These are phyloP conservation scores for Citeromyces hawaiiensis DNA, from an alignment of 1,139 yeast species.

Conservation along the genomic window DNA sequence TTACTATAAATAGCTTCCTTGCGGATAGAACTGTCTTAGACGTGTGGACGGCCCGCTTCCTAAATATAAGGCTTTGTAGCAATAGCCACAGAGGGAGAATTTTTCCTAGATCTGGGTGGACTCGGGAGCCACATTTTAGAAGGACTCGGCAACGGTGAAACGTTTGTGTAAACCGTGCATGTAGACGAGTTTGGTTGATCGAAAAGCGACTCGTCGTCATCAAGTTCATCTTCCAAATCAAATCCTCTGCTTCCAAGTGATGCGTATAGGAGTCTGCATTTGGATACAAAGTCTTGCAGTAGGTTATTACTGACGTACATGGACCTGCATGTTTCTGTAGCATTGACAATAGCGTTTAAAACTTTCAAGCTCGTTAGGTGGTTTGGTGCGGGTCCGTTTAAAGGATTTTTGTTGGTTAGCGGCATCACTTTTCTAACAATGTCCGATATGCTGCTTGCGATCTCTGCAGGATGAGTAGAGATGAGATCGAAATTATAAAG, in stretches of 20 bases:
- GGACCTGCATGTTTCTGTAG: conserved; percentile 4
- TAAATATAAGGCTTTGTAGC: background rate
- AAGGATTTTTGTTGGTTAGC: background rate
- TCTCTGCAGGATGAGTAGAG: conserved; percentile 6
- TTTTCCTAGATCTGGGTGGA: conserved; percentile 1
- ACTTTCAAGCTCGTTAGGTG: conserved; percentile 3
- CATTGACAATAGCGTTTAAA: conserved; percentile 2
- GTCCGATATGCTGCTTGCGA: conserved; percentile 6
- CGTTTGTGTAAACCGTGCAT: background rate
- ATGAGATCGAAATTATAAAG: conserved; percentile 5
- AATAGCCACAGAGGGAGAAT: background rate
- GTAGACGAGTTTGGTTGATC: conserved; percentile 2
- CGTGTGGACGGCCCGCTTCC: too few relatives aligned
- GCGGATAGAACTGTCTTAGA: background rate
- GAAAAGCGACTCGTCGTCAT: conserved; percentile 3
- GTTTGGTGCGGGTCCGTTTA: conserved; percentile 4
- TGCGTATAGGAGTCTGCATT: background rate
- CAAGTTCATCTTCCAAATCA: conserved; percentile 2
- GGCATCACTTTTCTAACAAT: conserved; percentile 1
- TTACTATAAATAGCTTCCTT: too few relatives aligned
- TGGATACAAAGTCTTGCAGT: background rate
- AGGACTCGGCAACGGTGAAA: conserved; percentile 2
- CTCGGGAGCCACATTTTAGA: conserved; percentile 1
- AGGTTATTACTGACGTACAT: conserved; percentile 1
- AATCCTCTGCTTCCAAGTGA: background rate